phyloP scores from a whole-genome alignment of 2,329 filamentous ascomycete species.

The Davidsoniella eucalypti region DNA sequence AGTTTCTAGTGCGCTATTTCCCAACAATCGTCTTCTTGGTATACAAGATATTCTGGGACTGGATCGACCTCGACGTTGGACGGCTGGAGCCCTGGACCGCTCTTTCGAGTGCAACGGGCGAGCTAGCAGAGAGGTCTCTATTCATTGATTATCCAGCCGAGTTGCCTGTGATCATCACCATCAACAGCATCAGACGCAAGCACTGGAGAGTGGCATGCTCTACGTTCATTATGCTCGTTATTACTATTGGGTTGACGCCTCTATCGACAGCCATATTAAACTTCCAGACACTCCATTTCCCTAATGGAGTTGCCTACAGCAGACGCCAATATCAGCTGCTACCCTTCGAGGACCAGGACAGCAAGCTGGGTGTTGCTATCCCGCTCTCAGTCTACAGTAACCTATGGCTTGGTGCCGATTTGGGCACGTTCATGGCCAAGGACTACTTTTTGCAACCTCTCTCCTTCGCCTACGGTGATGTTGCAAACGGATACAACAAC shows the following conservation, averaged over 20 bases:
- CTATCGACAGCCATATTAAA: slow-evolving; percentile 36
- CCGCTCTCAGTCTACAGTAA: slow-evolving; percentile 12
- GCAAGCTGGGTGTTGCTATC: slow-evolving; percentile 14
- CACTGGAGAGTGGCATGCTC: slow-evolving; percentile 38
- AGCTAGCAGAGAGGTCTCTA: slow-evolving; percentile 27
- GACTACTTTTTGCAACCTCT: too few relatives aligned
- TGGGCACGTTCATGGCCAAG: too few relatives aligned
- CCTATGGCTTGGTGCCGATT: too few relatives aligned
- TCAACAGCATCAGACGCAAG: slow-evolving; percentile 20
- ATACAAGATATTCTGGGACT: slow-evolving; percentile 40
- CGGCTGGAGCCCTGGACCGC: slow-evolving; percentile 44
- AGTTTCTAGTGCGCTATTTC: slow-evolving; percentile 13
- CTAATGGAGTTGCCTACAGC: not conserved
- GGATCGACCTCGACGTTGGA: slow-evolving; percentile 42
- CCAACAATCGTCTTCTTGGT: slow-evolving; percentile 37
- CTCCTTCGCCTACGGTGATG: too few relatives aligned
- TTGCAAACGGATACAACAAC: too few relatives aligned
- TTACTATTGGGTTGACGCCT: slow-evolving; percentile 36
- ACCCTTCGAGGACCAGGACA: not conserved
- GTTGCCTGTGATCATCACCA: slow-evolving; percentile 20
- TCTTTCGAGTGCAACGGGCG: slow-evolving; percentile 30
- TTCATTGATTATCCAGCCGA: slow-evolving; percentile 35
- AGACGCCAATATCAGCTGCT: too few relatives aligned
- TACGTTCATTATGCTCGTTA: slow-evolving; percentile 29
- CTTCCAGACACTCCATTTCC: slow-evolving; percentile 18